Evolutionary conservation across 495 filamentous ascomycete genomes (phyloP).

Genomic region (Penicillium samsonianum): DNA sequence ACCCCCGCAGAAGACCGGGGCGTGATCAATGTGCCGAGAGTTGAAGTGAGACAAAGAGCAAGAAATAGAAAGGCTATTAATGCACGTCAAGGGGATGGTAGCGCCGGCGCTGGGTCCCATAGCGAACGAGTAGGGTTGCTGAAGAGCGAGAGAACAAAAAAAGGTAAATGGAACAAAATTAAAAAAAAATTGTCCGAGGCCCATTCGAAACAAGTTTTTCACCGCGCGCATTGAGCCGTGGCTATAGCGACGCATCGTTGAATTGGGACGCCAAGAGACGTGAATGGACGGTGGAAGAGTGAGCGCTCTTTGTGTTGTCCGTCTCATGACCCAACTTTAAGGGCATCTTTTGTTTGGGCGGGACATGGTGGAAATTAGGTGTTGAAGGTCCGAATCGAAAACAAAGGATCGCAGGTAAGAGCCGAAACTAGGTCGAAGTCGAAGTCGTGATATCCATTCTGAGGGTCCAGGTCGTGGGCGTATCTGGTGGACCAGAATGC

Average conservation of each 20-base stretch:
- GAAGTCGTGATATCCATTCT: slow-evolving; percentile 41
- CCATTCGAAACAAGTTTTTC: slow-evolving; percentile 8
- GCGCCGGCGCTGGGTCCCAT: slow-evolving; percentile 20
- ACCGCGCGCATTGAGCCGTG: neutral
- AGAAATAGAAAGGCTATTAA: slow-evolving; percentile 18
- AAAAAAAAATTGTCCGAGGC: slow-evolving; percentile 1
- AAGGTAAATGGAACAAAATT: no score
- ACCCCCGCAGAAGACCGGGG: slow-evolving; percentile 18
- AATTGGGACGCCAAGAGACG: slow-evolving; percentile 4
- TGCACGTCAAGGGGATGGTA: slow-evolving; percentile 13
- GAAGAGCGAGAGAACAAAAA: slow-evolving; percentile 3
- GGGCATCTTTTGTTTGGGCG: slow-evolving; percentile 2
- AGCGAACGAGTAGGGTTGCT: slow-evolving; percentile 5
- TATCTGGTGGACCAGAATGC: slow-evolving; percentile 29
- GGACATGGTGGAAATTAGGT: slow-evolving; percentile 7
- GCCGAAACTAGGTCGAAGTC: slow-evolving; percentile 29
- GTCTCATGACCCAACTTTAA: neutral
- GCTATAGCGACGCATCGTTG: neutral
- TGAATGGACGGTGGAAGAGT: neutral
- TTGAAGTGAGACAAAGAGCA: slow-evolving; percentile 9
- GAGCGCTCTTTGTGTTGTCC: neutral
- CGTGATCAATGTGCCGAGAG: slow-evolving; percentile 2
- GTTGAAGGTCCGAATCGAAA: slow-evolving; percentile 19
- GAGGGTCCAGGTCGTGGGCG: slow-evolving; percentile 35
- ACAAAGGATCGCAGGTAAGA: slow-evolving; percentile 23